A percentile compares a stretch with the other conserved stretches of the same genome.
phyloP scores from a whole-genome alignment of 2,329 filamentous ascomycete genomes.

The Colletotrichum melonis region DNA sequence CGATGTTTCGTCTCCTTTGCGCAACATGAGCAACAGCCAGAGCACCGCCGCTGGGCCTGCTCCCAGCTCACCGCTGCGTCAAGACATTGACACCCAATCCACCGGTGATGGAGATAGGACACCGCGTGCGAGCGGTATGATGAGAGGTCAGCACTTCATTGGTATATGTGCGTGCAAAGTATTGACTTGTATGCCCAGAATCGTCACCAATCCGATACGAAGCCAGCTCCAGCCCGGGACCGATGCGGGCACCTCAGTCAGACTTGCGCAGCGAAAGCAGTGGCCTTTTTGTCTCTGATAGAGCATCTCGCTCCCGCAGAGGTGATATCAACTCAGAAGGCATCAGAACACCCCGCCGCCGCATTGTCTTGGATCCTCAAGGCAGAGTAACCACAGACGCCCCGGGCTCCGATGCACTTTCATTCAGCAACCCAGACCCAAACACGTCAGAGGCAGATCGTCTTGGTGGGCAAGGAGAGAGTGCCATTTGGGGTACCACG shows the following conservation, averaged over 20 bases:
- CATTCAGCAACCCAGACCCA: constrained; percentile 75
- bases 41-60: constrained; percentile 54
- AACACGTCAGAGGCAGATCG: constrained; percentile 92
- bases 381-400: constrained; percentile 67
- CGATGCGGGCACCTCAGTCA: constrained; percentile 69
- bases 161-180: neutral
- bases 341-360: constrained; percentile 66
- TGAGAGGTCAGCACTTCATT: constrained; percentile 67
- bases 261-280: constrained; percentile 87
- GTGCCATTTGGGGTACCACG: constrained; percentile 97
- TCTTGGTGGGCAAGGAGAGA: constrained; percentile 83
- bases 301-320: constrained; percentile 75
- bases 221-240: constrained; percentile 87
- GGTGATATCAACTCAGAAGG: constrained; percentile 90
- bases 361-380: constrained; percentile 69
- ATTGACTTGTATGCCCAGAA: constrained; percentile 61
- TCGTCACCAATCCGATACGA: constrained; percentile 94
- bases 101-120: constrained; percentile 71
- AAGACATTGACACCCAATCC: constrained; percentile 68
- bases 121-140: constrained; percentile 72
- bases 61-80: constrained; percentile 70
- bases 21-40: constrained; percentile 68
- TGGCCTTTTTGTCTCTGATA: constrained; percentile 78
- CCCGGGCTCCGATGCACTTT: constrained; percentile 66
- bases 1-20: constrained; percentile 64